Percentiles rank a stretch among this genome's conserved stretches.
These are phyloP conservation scores for Colletotrichum abscissum DNA, from an alignment of 2,329 filamentous ascomycete genomes.

Conservation along the genomic window DNA sequence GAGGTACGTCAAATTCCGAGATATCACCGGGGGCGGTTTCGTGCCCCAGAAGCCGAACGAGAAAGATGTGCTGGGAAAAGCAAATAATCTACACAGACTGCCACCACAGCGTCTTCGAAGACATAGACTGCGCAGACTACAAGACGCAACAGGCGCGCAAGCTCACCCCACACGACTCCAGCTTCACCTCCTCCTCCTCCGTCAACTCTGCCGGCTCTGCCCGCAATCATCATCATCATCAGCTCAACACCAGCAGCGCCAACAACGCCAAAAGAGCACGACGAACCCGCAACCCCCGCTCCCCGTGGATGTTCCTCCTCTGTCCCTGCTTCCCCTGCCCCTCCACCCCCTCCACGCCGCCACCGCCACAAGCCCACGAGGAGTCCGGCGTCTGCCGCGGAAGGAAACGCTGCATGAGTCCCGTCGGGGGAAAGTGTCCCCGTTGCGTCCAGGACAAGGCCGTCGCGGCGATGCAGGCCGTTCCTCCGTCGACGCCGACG, in stretches of 20 bases:
- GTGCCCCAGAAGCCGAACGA: neutral
- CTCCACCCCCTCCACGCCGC: neutral
- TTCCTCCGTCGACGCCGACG: neutral
- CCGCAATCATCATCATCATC: too few relatives aligned
- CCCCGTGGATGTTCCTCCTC: conserved; percentile 5
- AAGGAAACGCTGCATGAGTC: neutral
- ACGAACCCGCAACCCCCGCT: neutral
- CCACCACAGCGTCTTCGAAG: neutral
- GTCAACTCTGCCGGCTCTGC: neutral
- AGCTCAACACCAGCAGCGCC: neutral
- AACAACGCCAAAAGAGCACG: neutral
- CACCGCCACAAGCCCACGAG: neutral
- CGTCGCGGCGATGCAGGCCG: neutral
- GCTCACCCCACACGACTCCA: neutral
- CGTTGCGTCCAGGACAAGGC: conserved; percentile 8
- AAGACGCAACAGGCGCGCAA: neutral
- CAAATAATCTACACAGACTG: conserved; percentile 18
- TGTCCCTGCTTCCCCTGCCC: conserved; percentile 8
- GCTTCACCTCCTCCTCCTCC: neutral
- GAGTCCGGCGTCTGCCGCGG: neutral
- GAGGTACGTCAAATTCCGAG: too few relatives aligned
- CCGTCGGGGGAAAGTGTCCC: conserved; percentile 11
- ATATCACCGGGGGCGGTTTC: too few relatives aligned
- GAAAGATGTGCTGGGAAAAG: conserved; percentile 25
- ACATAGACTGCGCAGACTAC: conserved; percentile 3